A percentile compares a stretch with the other conserved stretches of the same genome.
phyloP scores from a whole-genome alignment of 441 rosid genomes.

The Populus trichocarpa region DNA sequence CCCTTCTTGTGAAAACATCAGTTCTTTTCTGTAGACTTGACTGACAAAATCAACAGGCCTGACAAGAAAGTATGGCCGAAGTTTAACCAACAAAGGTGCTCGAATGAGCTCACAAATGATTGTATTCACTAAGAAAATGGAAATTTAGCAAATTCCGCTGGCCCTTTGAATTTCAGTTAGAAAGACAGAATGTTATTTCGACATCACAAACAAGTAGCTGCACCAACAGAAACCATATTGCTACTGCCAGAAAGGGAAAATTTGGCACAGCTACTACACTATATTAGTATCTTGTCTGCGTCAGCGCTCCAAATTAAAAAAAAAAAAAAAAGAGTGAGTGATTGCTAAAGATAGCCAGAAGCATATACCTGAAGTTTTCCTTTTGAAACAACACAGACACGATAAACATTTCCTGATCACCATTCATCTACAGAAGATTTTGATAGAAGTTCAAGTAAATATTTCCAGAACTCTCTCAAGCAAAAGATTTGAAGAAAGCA shows the following conservation, averaged over 20 bases:
- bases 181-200: not conserved
- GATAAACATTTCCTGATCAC: slow-evolving; percentile 66
- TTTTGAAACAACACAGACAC: slow-evolving; percentile 58
- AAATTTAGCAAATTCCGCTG: not conserved
- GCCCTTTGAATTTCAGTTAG: not conserved
- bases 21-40: slow-evolving; percentile 60
- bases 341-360: not conserved
- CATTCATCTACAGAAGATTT: slow-evolving; percentile 55
- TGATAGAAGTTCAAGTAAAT: slow-evolving; percentile 4
- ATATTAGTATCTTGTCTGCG: not conserved
- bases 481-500: slow-evolving; percentile 11
- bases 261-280: not conserved
- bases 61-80: slow-evolving; percentile 5
- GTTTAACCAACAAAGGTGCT: not conserved
- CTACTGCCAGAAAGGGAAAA: not conserved
- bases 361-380: slow-evolving; percentile 52
- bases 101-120: not conserved
- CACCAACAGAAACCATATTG: not conserved
- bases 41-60: slow-evolving; percentile 57
- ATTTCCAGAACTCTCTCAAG: not conserved
- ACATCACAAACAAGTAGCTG: not conserved
- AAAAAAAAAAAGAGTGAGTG: not conserved
- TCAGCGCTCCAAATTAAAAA: not conserved
- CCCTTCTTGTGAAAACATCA: slow-evolving; percentile 37
- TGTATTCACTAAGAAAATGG: not conserved